Evolutionary conservation across 139 green algal genomes (phyloP).

Genomic region (Tetraselmis chui): DNA sequence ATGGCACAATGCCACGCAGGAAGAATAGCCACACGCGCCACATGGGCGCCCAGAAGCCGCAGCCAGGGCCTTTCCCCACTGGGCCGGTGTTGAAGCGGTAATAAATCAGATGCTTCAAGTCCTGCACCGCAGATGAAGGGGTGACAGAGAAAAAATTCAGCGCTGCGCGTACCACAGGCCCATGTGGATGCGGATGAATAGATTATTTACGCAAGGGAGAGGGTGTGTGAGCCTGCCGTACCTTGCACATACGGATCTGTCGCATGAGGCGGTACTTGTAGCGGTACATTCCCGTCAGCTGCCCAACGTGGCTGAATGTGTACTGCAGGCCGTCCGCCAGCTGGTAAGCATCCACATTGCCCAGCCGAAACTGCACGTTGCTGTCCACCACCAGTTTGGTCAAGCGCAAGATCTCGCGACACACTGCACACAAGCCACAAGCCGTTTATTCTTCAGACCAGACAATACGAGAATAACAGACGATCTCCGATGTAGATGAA

Average conservation of each 20-base stretch:
- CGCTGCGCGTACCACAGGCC: too few relatives aligned
- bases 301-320: slow-evolving; percentile 96
- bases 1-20: slow-evolving; percentile 91
- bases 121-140: too few relatives aligned
- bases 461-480: too few relatives aligned
- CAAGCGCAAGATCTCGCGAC: slow-evolving; percentile 95
- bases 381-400: slow-evolving; percentile 98
- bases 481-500: too few relatives aligned
- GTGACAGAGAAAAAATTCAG: too few relatives aligned
- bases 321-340: slow-evolving; percentile 99
- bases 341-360: slow-evolving; percentile 99
- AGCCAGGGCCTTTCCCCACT: slow-evolving; percentile 94
- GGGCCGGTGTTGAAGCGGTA: slow-evolving; percentile 99
- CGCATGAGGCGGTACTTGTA: slow-evolving; percentile 99
- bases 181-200: too few relatives aligned
- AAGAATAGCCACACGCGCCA: slow-evolving; percentile 99
- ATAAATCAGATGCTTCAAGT: slow-evolving; percentile 99
- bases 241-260: slow-evolving; percentile 98
- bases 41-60: slow-evolving; percentile 98
- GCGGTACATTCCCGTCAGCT: slow-evolving; percentile 95
- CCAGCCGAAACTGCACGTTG: slow-evolving; percentile 95
- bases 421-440: slow-evolving; percentile 64
- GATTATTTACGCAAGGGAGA: too few relatives aligned
- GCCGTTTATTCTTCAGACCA: too few relatives aligned
- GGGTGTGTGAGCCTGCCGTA: too few relatives aligned